A percentile compares a stretch with the other conserved stretches of the same genome.
Conservation (phyloP, 1,139 yeast genomes). For the Suhomyces bribrorum region DNA sequence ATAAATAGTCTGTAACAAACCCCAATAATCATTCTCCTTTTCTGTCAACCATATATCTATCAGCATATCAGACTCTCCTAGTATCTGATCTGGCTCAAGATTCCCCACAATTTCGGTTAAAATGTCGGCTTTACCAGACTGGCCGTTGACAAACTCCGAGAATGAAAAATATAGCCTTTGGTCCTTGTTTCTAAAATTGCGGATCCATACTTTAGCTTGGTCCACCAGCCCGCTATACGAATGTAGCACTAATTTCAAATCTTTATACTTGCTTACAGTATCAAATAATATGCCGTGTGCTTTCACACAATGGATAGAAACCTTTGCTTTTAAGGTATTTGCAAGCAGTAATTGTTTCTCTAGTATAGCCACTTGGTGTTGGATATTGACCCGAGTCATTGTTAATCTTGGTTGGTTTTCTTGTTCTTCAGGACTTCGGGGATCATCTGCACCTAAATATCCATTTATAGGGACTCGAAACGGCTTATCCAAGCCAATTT, state of each 20-base stretch:
- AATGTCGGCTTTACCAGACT: conserved; percentile 20
- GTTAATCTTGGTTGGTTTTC: conserved; percentile 27
- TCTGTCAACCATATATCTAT: conserved; percentile 28
- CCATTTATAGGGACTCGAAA: conserved; percentile 70
- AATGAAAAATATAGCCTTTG: conserved; percentile 52
- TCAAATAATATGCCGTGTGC: conserved; percentile 65
- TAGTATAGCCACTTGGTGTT: conserved; percentile 65
- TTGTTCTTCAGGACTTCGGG: conserved; percentile 2
- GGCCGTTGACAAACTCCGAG: conserved; percentile 61
- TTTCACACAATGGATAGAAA: conserved; percentile 84
- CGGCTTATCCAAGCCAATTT: conserved; percentile 80
- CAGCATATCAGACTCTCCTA: conserved; percentile 42
- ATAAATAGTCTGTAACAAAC: conserved; percentile 22
- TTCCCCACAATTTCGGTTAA: conserved; percentile 27
- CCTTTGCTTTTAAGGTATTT: conserved; percentile 42
- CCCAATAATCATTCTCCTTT: conserved; percentile 18
- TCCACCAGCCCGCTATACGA: conserved; percentile 86
- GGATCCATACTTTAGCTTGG: conserved; percentile 57
- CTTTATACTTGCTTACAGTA: conserved; percentile 26
- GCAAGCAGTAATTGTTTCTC: conserved; percentile 58
- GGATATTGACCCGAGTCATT: conserved; percentile 52
- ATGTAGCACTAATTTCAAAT: conserved; percentile 60
- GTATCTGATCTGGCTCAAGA: conserved; percentile 27
- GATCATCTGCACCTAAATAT: conserved; percentile 39
- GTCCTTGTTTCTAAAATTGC: conserved; percentile 21